Conservation (phyloP, 192 early-diverging fungal genomes). For the Linnemannia zychae region DNA sequence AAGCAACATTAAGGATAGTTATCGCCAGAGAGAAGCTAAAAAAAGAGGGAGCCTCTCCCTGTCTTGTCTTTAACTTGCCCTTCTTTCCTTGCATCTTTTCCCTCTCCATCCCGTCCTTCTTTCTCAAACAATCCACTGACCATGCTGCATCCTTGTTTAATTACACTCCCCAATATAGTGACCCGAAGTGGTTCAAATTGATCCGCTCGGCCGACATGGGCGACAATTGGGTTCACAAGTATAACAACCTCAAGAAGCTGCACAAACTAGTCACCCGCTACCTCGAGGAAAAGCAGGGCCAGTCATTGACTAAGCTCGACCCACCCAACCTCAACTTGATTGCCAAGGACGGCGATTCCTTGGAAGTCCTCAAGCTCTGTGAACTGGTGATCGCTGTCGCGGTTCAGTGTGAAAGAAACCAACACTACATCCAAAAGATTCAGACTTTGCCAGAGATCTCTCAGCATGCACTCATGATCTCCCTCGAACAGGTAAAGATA, state of each 20-base stretch:
- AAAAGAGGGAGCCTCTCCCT: neutral
- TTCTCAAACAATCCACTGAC: neutral
- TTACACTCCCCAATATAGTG: constrained; percentile 66
- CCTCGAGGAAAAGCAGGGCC: constrained; percentile 90
- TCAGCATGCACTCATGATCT: constrained; percentile 92
- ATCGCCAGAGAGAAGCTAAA: neutral
- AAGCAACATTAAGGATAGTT: constrained; percentile 9
- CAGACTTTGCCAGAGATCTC: constrained; percentile 76
- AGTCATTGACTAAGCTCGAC: constrained; percentile 70
- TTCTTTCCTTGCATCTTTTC: neutral
- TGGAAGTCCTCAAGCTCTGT: constrained; percentile 85
- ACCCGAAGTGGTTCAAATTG: constrained; percentile 92
- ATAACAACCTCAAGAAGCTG: constrained; percentile 93
- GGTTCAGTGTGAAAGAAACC: constrained; percentile 90
- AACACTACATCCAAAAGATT: constrained; percentile 87
- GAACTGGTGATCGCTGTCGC: constrained; percentile 87
- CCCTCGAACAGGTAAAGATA: constrained; percentile 82
- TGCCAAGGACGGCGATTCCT: constrained; percentile 80
- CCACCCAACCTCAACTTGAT: constrained; percentile 86
- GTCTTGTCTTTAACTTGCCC: neutral
- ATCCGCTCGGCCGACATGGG: constrained; percentile 77
- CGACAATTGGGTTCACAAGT: constrained; percentile 96
- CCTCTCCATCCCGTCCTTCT: constrained; percentile 9
- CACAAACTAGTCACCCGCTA: constrained; percentile 87
- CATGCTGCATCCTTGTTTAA: neutral